Evolutionary conservation across 805 yeast species (phyloP), one percentile per base, ranked within the genome.

Genomic region (Wickerhamiella kurtzmanii): DNA sequence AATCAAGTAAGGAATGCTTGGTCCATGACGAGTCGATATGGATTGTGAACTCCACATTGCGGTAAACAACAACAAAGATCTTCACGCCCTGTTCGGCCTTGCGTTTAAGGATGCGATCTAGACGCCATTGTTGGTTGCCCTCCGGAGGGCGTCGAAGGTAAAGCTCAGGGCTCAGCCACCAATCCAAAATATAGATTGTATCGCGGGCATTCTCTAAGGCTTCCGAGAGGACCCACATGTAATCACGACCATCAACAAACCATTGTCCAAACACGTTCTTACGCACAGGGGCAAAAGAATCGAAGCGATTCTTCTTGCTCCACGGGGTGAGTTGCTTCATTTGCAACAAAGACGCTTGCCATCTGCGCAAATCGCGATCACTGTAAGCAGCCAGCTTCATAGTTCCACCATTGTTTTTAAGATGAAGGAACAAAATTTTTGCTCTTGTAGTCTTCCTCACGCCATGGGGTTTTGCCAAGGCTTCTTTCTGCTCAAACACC

Each of bases 81-180:
- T 89, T 92, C 41, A 92, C 95, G 9, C 98, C 98, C 58, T 85
- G 83, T 56, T 83, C 83, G 0, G 99, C 99, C 56, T 86, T 85
- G 49, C 94, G 71, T 60, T 84, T 85, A 53, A 92, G 69, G 1
- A 92, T 63, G 58, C 98, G 73, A 63, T 92, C 99, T 39, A 92
- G 67, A 60, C 99, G 74, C 80, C 86, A 92, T 52, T 84, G 81
- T 63, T 92, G 97, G 56, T 89, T 89, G 6, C 96, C 96, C 63
- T 84, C 81, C 0, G 95, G 89, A 0, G 98, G 98, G 44, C 99
- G 71, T 52, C 98, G 75, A 66, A 92, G 68, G 57, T 92, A 94
- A 2, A 92, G 61, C 62, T 92, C 98, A 0, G 99, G 99, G 3
- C 89, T 76, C 21, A 92, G 69, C 98, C 98, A 92, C 99, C 99